These are phyloP conservation scores for Mycosphaerelloides madeirae DNA, from an alignment of 2,329 filamentous ascomycete genomes.

Conservation along the genomic window DNA sequence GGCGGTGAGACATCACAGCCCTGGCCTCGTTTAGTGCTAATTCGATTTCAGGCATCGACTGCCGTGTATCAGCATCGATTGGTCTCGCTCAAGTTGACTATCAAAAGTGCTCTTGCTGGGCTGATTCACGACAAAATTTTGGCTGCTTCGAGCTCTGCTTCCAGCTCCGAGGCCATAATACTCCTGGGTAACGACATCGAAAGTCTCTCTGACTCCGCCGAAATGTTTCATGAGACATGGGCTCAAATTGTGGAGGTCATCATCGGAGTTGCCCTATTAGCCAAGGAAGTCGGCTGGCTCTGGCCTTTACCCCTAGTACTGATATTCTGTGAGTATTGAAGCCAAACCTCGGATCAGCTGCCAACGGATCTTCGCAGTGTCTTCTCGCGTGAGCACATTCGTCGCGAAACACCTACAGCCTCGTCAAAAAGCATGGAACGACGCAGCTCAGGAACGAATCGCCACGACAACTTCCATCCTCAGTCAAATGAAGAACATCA, in stretches of 20 bases:
- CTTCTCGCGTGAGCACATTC: slow-evolving; percentile 7
- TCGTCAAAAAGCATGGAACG: slow-evolving; percentile 9
- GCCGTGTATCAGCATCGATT: neutral
- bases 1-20: neutral
- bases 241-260: slow-evolving; percentile 7
- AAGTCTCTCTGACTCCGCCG: slow-evolving; percentile 2
- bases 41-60: no score
- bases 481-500: slow-evolving; percentile 2
- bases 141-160: slow-evolving; percentile 3
- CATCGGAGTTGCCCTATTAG: slow-evolving; percentile 4
- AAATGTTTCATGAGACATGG: slow-evolving; percentile 12
- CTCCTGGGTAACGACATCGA: slow-evolving; percentile 1
- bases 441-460: slow-evolving; percentile 9
- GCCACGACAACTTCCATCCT: slow-evolving; percentile 3
- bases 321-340: slow-evolving; percentile 1
- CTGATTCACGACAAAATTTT: slow-evolving; percentile 5
- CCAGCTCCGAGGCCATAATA: neutral
- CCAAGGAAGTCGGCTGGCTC: slow-evolving; percentile 7
- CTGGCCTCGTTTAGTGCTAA: neutral
- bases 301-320: slow-evolving; percentile 8
- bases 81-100: neutral
- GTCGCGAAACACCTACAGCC: slow-evolving; percentile 7
- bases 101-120: slow-evolving; percentile 1
- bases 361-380: slow-evolving; percentile 5
- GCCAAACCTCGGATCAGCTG: no score